These are phyloP conservation scores for Aspergillus tanneri DNA, from an alignment of 2,329 filamentous ascomycete genomes.

Conservation along the genomic window DNA sequence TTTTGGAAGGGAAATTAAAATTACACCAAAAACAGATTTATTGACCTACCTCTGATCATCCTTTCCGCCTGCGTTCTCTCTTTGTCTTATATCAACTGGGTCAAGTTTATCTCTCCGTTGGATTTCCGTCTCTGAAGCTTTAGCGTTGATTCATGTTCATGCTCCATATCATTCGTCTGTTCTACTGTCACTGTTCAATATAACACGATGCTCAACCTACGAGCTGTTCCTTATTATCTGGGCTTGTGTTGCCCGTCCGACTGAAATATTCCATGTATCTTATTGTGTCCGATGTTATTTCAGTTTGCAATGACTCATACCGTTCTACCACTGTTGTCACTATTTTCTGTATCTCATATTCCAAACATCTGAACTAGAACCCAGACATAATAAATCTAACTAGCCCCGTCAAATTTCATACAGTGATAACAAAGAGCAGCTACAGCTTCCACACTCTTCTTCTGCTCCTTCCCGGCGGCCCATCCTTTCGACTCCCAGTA, in stretches of 20 bases:
- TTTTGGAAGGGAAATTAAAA: slow-evolving; percentile 38
- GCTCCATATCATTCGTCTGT: background rate
- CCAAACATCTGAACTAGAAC: background rate
- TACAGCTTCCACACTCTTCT: slow-evolving; percentile 39
- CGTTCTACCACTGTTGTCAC: too few relatives aligned
- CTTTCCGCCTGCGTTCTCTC: too few relatives aligned
- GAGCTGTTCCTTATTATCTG: too few relatives aligned
- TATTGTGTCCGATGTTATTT: too few relatives aligned
- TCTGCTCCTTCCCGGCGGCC: slow-evolving; percentile 33
- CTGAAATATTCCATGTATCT: too few relatives aligned
- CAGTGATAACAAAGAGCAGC: slow-evolving; percentile 14
- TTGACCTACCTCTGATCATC: too few relatives aligned
- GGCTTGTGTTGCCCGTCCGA: too few relatives aligned
- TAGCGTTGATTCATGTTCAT: slow-evolving; percentile 3
- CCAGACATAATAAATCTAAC: background rate
- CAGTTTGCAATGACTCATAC: too few relatives aligned
- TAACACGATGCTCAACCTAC: too few relatives aligned
- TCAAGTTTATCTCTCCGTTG: background rate
- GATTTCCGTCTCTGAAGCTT: background rate
- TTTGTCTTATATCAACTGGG: too few relatives aligned
- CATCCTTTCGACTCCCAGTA: slow-evolving; percentile 43
- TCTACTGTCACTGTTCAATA: background rate
- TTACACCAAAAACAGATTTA: background rate
- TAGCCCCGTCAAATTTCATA: background rate
- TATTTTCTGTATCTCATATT: too few relatives aligned